Conservation (phyloP, 352 stramenopile genomes). For the Phytophthora agathidicida region DNA sequence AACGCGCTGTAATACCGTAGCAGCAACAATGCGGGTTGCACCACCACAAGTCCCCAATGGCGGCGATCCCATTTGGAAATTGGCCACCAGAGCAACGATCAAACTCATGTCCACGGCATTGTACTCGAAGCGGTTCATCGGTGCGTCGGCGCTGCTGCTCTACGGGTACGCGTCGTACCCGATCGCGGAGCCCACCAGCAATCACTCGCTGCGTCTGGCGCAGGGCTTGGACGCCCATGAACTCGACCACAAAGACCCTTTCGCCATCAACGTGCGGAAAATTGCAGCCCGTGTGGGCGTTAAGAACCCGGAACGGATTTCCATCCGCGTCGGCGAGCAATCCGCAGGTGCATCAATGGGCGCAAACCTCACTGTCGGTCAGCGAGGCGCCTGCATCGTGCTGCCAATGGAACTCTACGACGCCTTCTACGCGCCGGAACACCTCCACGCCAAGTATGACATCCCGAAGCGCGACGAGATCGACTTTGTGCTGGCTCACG, state of each 20-base stretch:
- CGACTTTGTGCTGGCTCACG: slow-evolving; percentile 84
- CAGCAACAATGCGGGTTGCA: slow-evolving; percentile 9
- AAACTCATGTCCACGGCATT: slow-evolving; percentile 38
- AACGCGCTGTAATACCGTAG: slow-evolving; percentile 8
- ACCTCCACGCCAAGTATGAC: slow-evolving; percentile 53
- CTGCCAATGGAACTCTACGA: slow-evolving; percentile 85
- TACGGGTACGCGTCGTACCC: slow-evolving; percentile 54
- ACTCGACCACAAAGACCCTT: slow-evolving; percentile 59
- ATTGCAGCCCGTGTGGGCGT: slow-evolving; percentile 71
- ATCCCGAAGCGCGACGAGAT: slow-evolving; percentile 77
- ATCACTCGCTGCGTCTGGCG: slow-evolving; percentile 60
- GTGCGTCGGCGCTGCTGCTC: slow-evolving; percentile 28
- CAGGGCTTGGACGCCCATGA: slow-evolving; percentile 60
- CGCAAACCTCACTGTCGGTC: slow-evolving; percentile 60
- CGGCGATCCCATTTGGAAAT: slow-evolving; percentile 39
- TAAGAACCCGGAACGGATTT: slow-evolving; percentile 69
- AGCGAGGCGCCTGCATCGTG: slow-evolving; percentile 67
- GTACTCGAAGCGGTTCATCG: slow-evolving; percentile 41
- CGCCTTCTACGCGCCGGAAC: slow-evolving; percentile 65
- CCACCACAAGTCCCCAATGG: slow-evolving; percentile 3
- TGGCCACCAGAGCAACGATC: slow-evolving; percentile 20
- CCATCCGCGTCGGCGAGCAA: slow-evolving; percentile 67
- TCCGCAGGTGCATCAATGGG: slow-evolving; percentile 69
- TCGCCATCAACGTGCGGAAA: slow-evolving; percentile 65
- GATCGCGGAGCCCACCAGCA: slow-evolving; percentile 63